Evolutionary conservation across 495 filamentous ascomycete species (phyloP), one percentile per base, ranked within the genome.

Genomic region (Penicilliopsis zonata): DNA sequence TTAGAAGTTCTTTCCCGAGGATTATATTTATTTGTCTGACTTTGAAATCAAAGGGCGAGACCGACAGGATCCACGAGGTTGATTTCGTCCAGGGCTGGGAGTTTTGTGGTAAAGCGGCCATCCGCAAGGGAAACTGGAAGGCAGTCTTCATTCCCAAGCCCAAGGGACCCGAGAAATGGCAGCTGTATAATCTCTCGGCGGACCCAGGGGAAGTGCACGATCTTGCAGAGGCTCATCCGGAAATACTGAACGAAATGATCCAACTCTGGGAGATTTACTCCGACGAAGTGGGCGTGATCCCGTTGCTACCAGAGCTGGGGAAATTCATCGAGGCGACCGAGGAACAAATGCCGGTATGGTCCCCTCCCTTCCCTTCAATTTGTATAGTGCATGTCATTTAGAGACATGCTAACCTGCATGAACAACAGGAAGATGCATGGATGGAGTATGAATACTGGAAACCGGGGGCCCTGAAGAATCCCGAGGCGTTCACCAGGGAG

Each of bases 391-490:
- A n/a, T n/a, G n/a, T n/a, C n/a, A n/a, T n/a, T n/a, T n/a, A n/a
- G n/a, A n/a, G n/a, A n/a, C n/a, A n/a, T n/a, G n/a, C n/a, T n/a
- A n/a, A n/a, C n/a, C n/a, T n/a, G n/a, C n/a, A n/a, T n/a, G n/a
- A n/a, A n/a, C n/a, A n/a, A n/a, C n/a, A n/a, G n/a, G 74, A 78
- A 46, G 70, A 75, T 52, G 70, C 63, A 4, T 78, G 74, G 74
- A 78, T 78, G 59, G 72, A 77, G 59, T 78, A 72, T 50, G 71
- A 76, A 51, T 78, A 78, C 29, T 78, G 73, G 72, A 73, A 76
- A 37, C 58, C 66, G 16, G 74, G 74, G 4, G 74, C 73, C 5
- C 57, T 53, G 28, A 71, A 76, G 22, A 52, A 64, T 13, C 70
- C 70, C 16, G 54, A 66, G 49, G 65, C 60, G 51, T 78, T 74